A percentile compares a stretch with the other conserved stretches of the same genome.
These are phyloP conservation scores for Maudiozyma humilis DNA, from an alignment of 1,139 yeast genomes.

Conservation along the genomic window DNA sequence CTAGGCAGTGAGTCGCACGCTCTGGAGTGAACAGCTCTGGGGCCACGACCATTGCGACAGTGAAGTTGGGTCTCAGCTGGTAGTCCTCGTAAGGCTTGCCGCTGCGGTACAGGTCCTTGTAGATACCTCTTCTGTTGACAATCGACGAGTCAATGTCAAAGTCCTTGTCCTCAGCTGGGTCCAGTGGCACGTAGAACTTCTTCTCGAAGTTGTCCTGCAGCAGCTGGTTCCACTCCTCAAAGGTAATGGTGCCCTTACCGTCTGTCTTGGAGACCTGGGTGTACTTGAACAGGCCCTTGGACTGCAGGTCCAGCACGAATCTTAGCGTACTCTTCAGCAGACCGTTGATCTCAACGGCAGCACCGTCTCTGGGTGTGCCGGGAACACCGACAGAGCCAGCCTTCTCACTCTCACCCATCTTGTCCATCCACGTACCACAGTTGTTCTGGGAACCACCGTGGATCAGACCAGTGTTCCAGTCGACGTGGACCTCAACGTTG, in stretches of 20 bases:
- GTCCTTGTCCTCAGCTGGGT: conserved; percentile 45
- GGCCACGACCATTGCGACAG: conserved; percentile 87
- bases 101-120: conserved; percentile 73
- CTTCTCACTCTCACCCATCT: conserved; percentile 87
- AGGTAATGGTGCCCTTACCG: conserved; percentile 44
- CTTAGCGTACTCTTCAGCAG: conserved; percentile 74
- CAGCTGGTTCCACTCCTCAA: conserved; percentile 62
- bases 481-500: conserved; percentile 70
- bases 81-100: conserved; percentile 91
- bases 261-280: conserved; percentile 48
- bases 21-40: conserved; percentile 73
- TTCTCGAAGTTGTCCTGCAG: conserved; percentile 68
- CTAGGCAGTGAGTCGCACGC: conserved; percentile 55
- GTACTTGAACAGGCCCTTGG: conserved; percentile 48
- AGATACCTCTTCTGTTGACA: conserved; percentile 85
- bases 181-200: conserved; percentile 64
- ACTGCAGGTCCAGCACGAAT: conserved; percentile 58
- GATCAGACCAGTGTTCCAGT: conserved; percentile 81
- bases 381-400: conserved; percentile 87
- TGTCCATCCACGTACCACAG: conserved; percentile 99
- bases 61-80: conserved; percentile 84
- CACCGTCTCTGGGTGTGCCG: conserved; percentile 97
- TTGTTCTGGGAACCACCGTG: conserved; percentile 89
- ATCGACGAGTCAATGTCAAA: conserved; percentile 56
- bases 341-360: conserved; percentile 89